A percentile compares a stretch with the other conserved stretches of the same genome.
Evolutionary conservation across 805 yeast species (phyloP).

Genomic region (Kodamaea hsintzibuensis): DNA sequence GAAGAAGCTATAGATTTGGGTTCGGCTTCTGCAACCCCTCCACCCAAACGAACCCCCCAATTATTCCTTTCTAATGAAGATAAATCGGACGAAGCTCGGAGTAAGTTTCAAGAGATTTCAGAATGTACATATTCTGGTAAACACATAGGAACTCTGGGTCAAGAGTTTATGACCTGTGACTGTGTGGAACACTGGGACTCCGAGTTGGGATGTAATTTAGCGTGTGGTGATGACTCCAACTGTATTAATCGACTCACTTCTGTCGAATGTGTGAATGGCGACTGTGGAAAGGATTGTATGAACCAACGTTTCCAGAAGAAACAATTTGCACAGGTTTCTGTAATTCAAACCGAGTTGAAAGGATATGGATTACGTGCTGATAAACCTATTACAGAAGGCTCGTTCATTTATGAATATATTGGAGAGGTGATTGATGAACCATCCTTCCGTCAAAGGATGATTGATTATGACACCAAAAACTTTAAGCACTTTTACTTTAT

Average conservation of each 20-base stretch:
- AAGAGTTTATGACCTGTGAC: slow-evolving; percentile 89
- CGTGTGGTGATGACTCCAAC: slow-evolving; percentile 84
- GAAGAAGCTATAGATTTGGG: slow-evolving; percentile 1
- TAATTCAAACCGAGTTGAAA: slow-evolving; percentile 79
- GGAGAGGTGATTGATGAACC: slow-evolving; percentile 91
- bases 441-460: slow-evolving; percentile 72
- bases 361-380: slow-evolving; percentile 90
- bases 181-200: slow-evolving; percentile 59
- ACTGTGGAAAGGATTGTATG: slow-evolving; percentile 61
- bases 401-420: slow-evolving; percentile 87
- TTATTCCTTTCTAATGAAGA: slow-evolving; percentile 46
- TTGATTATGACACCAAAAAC: slow-evolving; percentile 66
- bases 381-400: slow-evolving; percentile 52
- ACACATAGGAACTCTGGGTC: slow-evolving; percentile 67
- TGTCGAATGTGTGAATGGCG: slow-evolving; percentile 80
- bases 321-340: slow-evolving; percentile 73
- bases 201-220: slow-evolving; percentile 42
- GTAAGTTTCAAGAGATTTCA: slow-evolving; percentile 54
- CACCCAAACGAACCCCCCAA: not conserved
- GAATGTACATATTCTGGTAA: slow-evolving; percentile 65
- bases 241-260: slow-evolving; percentile 92
- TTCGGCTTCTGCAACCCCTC: not conserved
- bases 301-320: slow-evolving; percentile 86
- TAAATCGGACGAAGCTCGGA: slow-evolving; percentile 68
- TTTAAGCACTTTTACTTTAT: slow-evolving; percentile 87